Conservation (phyloP, 2,329 filamentous ascomycete species). For the Chrysoporthe puriensis region DNA sequence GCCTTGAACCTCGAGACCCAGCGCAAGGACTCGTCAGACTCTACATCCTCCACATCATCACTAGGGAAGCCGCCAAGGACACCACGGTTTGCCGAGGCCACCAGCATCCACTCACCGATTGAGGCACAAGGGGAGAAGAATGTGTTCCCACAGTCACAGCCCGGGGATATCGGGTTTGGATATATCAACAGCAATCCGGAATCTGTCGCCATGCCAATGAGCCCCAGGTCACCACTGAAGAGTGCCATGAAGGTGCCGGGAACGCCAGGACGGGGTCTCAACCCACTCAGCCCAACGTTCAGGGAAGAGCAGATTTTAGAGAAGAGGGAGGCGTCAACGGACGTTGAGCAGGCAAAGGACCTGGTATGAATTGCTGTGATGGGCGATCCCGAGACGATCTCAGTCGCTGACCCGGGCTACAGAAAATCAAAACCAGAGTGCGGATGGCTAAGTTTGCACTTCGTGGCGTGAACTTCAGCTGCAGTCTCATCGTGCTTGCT, state of each 20-base stretch:
- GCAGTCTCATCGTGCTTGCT: conserved; percentile 89
- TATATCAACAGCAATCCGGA: conserved; percentile 72
- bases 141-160: conserved; percentile 66
- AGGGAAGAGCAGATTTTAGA: conserved; percentile 84
- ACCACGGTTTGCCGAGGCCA: conserved; percentile 81
- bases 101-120: conserved; percentile 76
- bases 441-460: conserved; percentile 93
- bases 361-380: conserved; percentile 64
- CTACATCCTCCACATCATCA: conserved; percentile 57
- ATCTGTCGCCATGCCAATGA: conserved; percentile 64
- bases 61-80: conserved; percentile 69
- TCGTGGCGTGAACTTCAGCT: conserved; percentile 95
- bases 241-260: conserved; percentile 89
- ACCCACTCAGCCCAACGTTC: conserved; percentile 90
- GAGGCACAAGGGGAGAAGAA: conserved; percentile 58
- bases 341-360: conserved; percentile 85
- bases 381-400: too few relatives aligned
- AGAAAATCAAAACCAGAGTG: conserved; percentile 93
- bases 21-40: conserved; percentile 54
- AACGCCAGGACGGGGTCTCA: conserved; percentile 74
- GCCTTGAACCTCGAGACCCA: conserved; percentile 57
- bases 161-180: conserved; percentile 89
- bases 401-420: conserved; percentile 35
- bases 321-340: conserved; percentile 78
- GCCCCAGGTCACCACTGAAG: conserved; percentile 80